phyloP scores from a whole-genome alignment of 169 alveolate species.

The Eimeria praecox region DNA sequence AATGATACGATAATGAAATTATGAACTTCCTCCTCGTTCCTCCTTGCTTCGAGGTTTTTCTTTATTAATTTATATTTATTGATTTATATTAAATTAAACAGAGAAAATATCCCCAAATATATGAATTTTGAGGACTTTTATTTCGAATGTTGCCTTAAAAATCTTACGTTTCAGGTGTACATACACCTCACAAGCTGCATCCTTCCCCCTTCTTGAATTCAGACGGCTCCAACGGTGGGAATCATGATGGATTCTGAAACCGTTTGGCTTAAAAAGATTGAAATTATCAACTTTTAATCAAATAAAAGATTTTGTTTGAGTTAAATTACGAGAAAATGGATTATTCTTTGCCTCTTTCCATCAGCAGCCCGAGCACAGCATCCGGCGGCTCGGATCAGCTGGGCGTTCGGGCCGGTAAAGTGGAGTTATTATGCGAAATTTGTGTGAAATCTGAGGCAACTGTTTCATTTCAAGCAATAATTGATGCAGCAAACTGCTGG shows the following conservation, averaged over 20 bases:
- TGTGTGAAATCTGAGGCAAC: neutral
- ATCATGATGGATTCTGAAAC: too few relatives aligned
- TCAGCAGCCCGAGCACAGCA: neutral
- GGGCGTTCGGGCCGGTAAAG: neutral
- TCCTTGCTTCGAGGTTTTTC: too few relatives aligned
- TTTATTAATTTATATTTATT: too few relatives aligned
- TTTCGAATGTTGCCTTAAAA: too few relatives aligned
- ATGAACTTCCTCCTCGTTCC: too few relatives aligned
- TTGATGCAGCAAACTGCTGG: constrained; percentile 37
- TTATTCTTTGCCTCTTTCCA: neutral
- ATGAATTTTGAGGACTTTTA: neutral
- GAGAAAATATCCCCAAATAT: neutral
- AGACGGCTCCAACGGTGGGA: neutral
- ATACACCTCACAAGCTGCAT: neutral
- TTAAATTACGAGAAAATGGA: neutral
- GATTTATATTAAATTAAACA: too few relatives aligned
- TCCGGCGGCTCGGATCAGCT: neutral
- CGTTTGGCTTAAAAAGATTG: neutral
- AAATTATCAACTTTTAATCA: too few relatives aligned
- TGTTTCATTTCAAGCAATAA: neutral
- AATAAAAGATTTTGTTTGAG: neutral
- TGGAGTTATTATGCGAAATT: constrained; percentile 23
- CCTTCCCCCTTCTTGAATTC: neutral
- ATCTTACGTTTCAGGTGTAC: neutral
- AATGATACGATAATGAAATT: too few relatives aligned